Base-by-base conservation (phyloP, 345 rosid genomes). In the Diplotaxis tenuifolia region DNA sequence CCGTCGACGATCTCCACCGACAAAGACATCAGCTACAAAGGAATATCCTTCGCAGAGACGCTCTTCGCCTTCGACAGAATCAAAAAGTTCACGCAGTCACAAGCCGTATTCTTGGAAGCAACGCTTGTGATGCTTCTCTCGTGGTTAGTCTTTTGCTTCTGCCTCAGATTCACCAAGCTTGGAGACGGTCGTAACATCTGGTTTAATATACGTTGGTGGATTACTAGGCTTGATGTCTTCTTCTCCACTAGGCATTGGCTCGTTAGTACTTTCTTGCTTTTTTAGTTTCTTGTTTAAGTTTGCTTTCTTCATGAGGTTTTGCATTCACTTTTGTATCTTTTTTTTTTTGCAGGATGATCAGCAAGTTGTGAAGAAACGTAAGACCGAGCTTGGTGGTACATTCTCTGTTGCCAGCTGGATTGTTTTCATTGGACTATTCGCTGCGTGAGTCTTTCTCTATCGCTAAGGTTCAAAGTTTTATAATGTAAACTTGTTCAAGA, bases 171-270 rank as follows among this genome's bases (percentile, higher is more conserved):
- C 73, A 74, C 76, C 70, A 89, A 92, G 83, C 82, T 86, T 45
- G 86, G 90, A 7, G 93, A 92, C 77, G 96, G 98, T 1, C 80
- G 81, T 55, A 85, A 71, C 32, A 12, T 79, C 23, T 88, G 96
- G 96, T 95, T 95, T 70, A 82, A 74, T 65, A 72, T 95, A 68
- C 82, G 99, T 52, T 95, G 99, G 97, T 92, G 96, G 96, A 78
- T 95, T 79, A 88, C 96, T 80, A 80, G 99, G 4, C 74, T 95
- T 52, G 99, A 95, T 72, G 67, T 95, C 79, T 85, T 90, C 84
- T 95, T 88, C 74, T 80, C 99, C 73, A 95, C 97, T 16, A 76
- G 97, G 68, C 99, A 95, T 82, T 95, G 97, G 97, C 92, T 92
- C 82, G 99, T 94, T 57, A 79, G 80, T 83, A 9, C 62, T 53